phyloP scores from a whole-genome alignment of 2,329 filamentous ascomycete genomes.

The Epichloe uncinata region DNA sequence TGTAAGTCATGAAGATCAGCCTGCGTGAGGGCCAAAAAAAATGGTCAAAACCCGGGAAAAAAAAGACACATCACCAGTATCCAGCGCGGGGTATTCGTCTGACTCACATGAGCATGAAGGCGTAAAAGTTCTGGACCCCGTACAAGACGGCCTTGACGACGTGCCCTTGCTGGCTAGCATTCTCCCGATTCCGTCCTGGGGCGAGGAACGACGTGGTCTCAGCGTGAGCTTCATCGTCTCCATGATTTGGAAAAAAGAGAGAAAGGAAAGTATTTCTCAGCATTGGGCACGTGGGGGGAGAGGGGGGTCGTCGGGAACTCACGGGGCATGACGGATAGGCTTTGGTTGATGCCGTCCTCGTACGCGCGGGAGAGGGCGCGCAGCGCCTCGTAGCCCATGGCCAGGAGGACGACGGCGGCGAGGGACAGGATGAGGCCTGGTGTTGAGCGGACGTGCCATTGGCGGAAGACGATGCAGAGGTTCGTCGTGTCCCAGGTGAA shows the following conservation, averaged over 20 bases:
- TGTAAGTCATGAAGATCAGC: slow-evolving; percentile 99
- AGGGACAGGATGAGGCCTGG: slow-evolving; percentile 70
- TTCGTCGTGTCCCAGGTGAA: slow-evolving; percentile 99
- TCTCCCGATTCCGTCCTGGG: slow-evolving; percentile 58
- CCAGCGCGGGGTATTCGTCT: too few relatives aligned
- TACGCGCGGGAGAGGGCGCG: slow-evolving; percentile 66
- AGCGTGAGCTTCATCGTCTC: slow-evolving; percentile 35
- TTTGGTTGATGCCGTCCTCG: slow-evolving; percentile 43
- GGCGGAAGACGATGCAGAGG: slow-evolving; percentile 89
- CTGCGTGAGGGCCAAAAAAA: slow-evolving; percentile 29
- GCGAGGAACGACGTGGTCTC: slow-evolving; percentile 49
- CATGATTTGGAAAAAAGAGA: background rate
- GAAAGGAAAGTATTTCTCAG: slow-evolving; percentile 19
- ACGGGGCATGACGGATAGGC: slow-evolving; percentile 38
- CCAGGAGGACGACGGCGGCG: slow-evolving; percentile 65
- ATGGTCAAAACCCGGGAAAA: too few relatives aligned
- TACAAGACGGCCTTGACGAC: slow-evolving; percentile 74
- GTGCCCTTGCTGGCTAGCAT: slow-evolving; percentile 54
- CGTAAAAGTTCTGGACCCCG: slow-evolving; percentile 91
- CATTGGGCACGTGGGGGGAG: too few relatives aligned
- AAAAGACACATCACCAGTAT: too few relatives aligned
- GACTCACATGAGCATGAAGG: slow-evolving; percentile 96
- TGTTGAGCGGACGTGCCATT: slow-evolving; percentile 73
- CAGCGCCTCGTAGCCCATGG: slow-evolving; percentile 86
- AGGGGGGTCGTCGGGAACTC: slow-evolving; percentile 26